Evolutionary conservation across 208 protist species (phyloP).

Genomic region (Leishmania major): DNA sequence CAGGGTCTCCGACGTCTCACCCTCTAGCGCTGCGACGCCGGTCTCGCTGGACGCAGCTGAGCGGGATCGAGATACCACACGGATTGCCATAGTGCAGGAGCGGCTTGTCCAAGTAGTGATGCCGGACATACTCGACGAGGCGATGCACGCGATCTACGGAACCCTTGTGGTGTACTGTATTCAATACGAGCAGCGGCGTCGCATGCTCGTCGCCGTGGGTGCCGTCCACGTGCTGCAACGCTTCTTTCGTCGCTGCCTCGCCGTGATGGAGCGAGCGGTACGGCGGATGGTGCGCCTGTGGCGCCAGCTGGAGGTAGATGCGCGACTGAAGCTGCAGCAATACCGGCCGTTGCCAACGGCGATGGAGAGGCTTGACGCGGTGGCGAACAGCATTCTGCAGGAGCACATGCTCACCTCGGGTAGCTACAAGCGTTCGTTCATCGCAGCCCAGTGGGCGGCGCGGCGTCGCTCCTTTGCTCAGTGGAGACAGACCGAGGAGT

Average conservation of each 20-base stretch:
- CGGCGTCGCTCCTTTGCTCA: constrained; percentile 39
- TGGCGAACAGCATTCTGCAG: constrained; percentile 78
- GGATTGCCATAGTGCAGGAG: constrained; percentile 13
- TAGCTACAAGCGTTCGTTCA: constrained; percentile 65
- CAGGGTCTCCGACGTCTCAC: not conserved
- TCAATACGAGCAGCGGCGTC: constrained; percentile 16
- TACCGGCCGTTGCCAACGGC: constrained; percentile 47
- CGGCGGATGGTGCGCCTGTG: constrained; percentile 66
- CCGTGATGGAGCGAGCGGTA: constrained; percentile 58
- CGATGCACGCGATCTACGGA: constrained; percentile 10
- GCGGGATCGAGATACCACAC: not conserved
- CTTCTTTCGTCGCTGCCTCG: constrained; percentile 70
- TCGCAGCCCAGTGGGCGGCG: constrained; percentile 57
- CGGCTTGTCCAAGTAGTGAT: constrained; percentile 10
- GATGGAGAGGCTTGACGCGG: constrained; percentile 56
- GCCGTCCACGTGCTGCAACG: constrained; percentile 60
- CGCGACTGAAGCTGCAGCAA: constrained; percentile 61
- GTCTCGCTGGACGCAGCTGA: not conserved
- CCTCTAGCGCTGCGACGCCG: too few relatives aligned
- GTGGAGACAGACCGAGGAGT: constrained; percentile 47
- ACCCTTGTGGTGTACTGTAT: constrained; percentile 37
- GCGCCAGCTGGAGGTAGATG: constrained; percentile 67
- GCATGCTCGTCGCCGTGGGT: constrained; percentile 28
- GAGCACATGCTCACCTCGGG: constrained; percentile 80
- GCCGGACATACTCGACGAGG: constrained; percentile 23